Evolutionary conservation across 1,284 basidiomycete species (phyloP).

Genomic region (Agaricales sp.): DNA sequence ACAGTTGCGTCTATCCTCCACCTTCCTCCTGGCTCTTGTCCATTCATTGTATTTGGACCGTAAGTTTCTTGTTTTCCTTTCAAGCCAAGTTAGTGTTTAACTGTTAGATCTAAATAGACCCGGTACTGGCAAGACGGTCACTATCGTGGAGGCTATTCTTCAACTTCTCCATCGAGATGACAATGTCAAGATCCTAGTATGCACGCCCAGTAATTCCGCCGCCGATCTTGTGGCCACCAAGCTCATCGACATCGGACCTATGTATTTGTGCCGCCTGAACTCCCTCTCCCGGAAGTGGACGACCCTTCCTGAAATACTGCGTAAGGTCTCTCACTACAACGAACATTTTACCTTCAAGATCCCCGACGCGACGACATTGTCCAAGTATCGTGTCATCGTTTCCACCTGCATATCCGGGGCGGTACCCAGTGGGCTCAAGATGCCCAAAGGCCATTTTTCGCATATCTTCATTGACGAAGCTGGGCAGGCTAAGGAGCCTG

Average conservation of each 20-base stretch:
- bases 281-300: constrained; percentile 27
- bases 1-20: constrained; percentile 37
- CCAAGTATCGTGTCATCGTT: constrained; percentile 35
- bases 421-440: constrained; percentile 32
- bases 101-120: constrained; percentile 23
- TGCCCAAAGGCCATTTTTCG: constrained; percentile 40
- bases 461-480: constrained; percentile 59
- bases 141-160: constrained; percentile 37
- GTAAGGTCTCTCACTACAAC: constrained; percentile 27
- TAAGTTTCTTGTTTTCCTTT: constrained; percentile 18
- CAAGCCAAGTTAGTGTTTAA: too few species aligned
- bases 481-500: constrained; percentile 48
- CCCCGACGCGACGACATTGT: constrained; percentile 24
- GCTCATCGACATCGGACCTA: constrained; percentile 22
- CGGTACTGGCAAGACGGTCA: constrained; percentile 44
- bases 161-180: constrained; percentile 28
- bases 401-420: constrained; percentile 42
- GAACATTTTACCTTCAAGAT: constrained; percentile 30
- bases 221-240: constrained; percentile 39
- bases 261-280: constrained; percentile 35
- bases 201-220: constrained; percentile 48
- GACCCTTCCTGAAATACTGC: constrained; percentile 20
- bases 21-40: constrained; percentile 32
- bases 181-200: constrained; percentile 27
- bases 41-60: constrained; percentile 49